These are phyloP conservation scores for Brassica napus DNA, from an alignment of 345 rosid species.

Conservation along the genomic window DNA sequence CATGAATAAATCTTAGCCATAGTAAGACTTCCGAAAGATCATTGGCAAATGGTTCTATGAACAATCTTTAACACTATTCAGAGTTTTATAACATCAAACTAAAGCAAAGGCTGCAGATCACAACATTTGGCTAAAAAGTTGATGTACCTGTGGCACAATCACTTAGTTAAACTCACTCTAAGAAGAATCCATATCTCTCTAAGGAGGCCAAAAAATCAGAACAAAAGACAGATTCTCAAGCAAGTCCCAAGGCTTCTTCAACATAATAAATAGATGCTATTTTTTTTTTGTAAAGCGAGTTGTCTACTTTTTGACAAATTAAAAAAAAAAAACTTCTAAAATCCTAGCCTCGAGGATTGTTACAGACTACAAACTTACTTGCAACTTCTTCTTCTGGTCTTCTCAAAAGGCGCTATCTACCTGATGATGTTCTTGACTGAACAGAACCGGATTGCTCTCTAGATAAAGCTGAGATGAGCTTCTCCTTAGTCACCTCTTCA, in stretches of 20 bases:
- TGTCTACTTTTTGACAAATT: conserved; percentile 28
- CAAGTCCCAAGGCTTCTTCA: not conserved
- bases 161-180: not conserved
- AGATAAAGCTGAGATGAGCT: conserved; percentile 65
- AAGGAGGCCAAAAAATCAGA: not conserved
- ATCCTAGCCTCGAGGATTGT: conserved; percentile 40
- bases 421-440: conserved; percentile 59
- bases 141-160: not conserved
- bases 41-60: conserved; percentile 4
- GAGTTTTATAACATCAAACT: not conserved
- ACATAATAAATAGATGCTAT: not conserved
- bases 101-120: not conserved
- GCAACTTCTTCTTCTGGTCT: conserved; percentile 9
- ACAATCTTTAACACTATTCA: not conserved
- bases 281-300: not conserved
- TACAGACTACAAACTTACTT: conserved; percentile 35
- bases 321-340: conserved; percentile 14
- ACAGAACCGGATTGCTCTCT: conserved; percentile 53
- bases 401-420: conserved; percentile 35
- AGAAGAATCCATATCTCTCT: not conserved
- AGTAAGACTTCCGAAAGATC: not conserved
- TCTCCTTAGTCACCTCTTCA: conserved; percentile 83
- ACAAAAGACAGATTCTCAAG: not conserved
- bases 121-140: not conserved
- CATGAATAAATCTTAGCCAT: not conserved